phyloP scores from a whole-genome alignment of 306 rosid genomes.

The Vigna hirtella region DNA sequence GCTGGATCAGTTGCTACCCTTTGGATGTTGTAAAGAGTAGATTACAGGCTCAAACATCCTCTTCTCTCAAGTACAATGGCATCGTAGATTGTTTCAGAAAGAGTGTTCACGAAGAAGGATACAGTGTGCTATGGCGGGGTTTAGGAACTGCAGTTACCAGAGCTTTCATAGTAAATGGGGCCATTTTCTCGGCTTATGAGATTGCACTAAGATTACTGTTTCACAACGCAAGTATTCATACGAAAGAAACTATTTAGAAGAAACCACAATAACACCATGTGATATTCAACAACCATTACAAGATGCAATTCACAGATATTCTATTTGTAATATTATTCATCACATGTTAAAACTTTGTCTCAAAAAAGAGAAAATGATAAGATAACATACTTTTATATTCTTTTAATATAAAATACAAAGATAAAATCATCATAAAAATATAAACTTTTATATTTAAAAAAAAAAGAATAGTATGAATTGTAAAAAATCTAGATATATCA shows the following conservation, averaged over 20 bases:
- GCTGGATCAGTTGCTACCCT: conserved; percentile 84
- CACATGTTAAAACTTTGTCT: not conserved
- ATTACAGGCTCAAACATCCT: conserved; percentile 68
- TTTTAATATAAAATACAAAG: too few relatives aligned
- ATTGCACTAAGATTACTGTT: conserved; percentile 64
- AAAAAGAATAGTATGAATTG: too few relatives aligned
- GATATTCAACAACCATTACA: too few relatives aligned
- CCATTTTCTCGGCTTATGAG: conserved; percentile 85
- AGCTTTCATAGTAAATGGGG: conserved; percentile 87
- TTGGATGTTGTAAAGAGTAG: conserved; percentile 84
- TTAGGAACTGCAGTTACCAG: conserved; percentile 82
- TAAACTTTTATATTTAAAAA: too few relatives aligned
- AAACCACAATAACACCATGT: too few relatives aligned
- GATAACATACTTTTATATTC: too few relatives aligned
- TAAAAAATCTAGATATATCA: too few relatives aligned
- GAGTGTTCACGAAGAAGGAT: conserved; percentile 72
- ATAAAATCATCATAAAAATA: too few relatives aligned
- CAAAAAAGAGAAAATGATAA: too few relatives aligned
- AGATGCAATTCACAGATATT: not conserved
- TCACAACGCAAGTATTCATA: conserved; percentile 53
- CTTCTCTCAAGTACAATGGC: conserved; percentile 62
- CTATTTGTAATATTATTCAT: conserved; percentile 14
- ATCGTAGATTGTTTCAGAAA: conserved; percentile 71
- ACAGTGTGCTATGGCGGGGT: conserved; percentile 70
- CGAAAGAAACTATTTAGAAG: conserved; percentile 52